Percentiles rank a stretch among this genome's conserved stretches.
These are phyloP conservation scores for Suillus decipiens DNA, from an alignment of 768 basidiomycete genomes.

Conservation along the genomic window DNA sequence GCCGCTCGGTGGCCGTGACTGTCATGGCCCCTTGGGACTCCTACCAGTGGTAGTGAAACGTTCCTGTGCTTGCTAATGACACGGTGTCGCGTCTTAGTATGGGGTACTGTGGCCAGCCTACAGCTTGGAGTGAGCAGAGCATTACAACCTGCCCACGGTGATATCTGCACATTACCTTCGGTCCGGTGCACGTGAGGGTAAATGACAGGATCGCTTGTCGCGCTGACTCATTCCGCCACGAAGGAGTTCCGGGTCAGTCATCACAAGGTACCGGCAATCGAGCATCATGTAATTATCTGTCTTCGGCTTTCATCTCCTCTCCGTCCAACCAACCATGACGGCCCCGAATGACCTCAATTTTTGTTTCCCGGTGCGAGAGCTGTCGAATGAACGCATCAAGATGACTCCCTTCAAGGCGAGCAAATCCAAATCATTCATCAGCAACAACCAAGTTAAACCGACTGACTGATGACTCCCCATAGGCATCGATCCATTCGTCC, in stretches of 20 bases:
- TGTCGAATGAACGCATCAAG: constrained; percentile 48
- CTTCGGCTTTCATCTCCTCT: constrained; percentile 7
- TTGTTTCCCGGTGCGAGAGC: constrained; percentile 45
- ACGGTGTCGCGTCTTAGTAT: neutral
- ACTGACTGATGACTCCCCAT: neutral
- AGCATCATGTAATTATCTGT: neutral
- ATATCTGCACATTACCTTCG: neutral
- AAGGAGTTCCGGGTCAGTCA: neutral
- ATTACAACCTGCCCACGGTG: neutral
- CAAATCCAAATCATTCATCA: neutral
- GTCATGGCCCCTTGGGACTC: neutral
- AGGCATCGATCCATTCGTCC: constrained; percentile 47
- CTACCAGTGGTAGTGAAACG: neutral
- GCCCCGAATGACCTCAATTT: constrained; percentile 43
- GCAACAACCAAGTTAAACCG: neutral
- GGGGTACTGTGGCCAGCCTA: neutral
- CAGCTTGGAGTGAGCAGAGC: neutral
- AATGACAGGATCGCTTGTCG: neutral
- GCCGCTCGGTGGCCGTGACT: neutral
- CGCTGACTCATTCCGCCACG: neutral
- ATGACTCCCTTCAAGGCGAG: constrained; percentile 51
- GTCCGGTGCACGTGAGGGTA: neutral
- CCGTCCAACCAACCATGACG: neutral
- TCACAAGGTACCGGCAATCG: neutral
- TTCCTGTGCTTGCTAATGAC: neutral